Base-by-base conservation (phyloP, 202 grass and related monocot genomes). In the Dendrocalamus latiflorus region DNA sequence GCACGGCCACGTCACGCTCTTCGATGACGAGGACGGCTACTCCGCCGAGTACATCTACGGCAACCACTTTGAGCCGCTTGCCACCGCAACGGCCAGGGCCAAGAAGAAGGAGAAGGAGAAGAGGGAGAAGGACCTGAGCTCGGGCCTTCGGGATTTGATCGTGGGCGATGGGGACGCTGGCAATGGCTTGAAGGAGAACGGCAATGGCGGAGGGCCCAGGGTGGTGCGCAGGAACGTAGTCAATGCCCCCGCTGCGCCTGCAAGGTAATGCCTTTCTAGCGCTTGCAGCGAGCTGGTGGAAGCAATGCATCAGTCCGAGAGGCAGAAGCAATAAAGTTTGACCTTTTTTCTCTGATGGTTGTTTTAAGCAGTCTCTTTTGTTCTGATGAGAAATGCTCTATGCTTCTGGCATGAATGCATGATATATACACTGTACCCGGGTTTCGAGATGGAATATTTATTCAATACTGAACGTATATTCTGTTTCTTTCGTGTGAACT, bases 1-100 rank as follows among this genome's bases (percentile, higher is more conserved):
- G 96, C 96, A 99, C 42, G 96, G 96, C 45, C 93, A 99, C 60
- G 84, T 99, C 56, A 99, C 94, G 96, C 75, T 99, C 58, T 99
- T 96, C 55, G 96, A 94, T 77, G 91, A 96, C 77, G 91, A 92
- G 50, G 87, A 96, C 24, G 93, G 96, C 9, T 99, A 99, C 91
- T 89, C 89, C 21, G 93, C 93, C 0, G 91, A 99, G 84, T 99
- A 99, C 41, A 88, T 99, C 26, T 96, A 96, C 30, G 96, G 96
- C 33, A 94, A 96, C 81, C 89, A 99, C 93, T 94, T 96, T 63
- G 96, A 99, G 67, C 85, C 80, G 24, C 79, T 92, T 16, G 73
- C 76, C 9, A 88, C 59, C 5, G 90, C 84, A 47, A 83, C 88
- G 14, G 80, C 81, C n/a, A 85, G 84, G 76, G 67, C 75, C 13